phyloP scores from a whole-genome alignment of 2,329 filamentous ascomycete genomes.

The Aspergillus proliferans region DNA sequence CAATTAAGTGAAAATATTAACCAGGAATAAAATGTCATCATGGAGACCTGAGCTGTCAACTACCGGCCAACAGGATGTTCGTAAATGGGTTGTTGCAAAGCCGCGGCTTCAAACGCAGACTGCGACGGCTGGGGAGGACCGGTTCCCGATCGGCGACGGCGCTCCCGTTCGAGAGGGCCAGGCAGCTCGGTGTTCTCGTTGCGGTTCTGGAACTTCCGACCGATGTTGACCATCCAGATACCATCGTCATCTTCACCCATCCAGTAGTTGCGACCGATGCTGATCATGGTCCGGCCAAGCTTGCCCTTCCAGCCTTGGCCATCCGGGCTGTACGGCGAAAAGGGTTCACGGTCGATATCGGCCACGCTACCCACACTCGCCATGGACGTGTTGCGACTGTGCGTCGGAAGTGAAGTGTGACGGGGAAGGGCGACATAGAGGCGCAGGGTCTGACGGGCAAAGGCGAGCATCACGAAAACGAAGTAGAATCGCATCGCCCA shows the following conservation, averaged over 20 bases:
- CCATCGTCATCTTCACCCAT: slow-evolving; percentile 58
- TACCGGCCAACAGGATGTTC: slow-evolving; percentile 10
- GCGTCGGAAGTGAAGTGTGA: slow-evolving; percentile 34
- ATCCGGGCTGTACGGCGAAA: slow-evolving; percentile 62
- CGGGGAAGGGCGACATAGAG: slow-evolving; percentile 45
- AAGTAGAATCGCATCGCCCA: slow-evolving; percentile 78
- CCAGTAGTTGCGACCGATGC: slow-evolving; percentile 72
- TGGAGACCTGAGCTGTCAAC: slow-evolving; percentile 1
- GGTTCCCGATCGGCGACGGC: slow-evolving; percentile 56
- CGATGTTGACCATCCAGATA: slow-evolving; percentile 62
- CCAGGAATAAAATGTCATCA: slow-evolving; percentile 3
- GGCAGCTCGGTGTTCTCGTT: slow-evolving; percentile 37
- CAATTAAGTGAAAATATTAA: slow-evolving; percentile 8
- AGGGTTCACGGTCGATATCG: slow-evolving; percentile 57
- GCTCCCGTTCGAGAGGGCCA: slow-evolving; percentile 49
- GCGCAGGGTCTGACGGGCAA: slow-evolving; percentile 69
- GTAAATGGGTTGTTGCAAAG: slow-evolving; percentile 28
- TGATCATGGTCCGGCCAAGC: slow-evolving; percentile 72
- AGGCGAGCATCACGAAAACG: slow-evolving; percentile 73
- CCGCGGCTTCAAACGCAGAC: slow-evolving; percentile 28
- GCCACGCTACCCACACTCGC: slow-evolving; percentile 44
- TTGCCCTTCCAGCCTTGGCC: slow-evolving; percentile 74
- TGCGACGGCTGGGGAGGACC: slow-evolving; percentile 44
- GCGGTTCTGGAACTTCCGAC: slow-evolving; percentile 53
- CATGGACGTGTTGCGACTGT: slow-evolving; percentile 39